Base-by-base conservation (phyloP, 208 protist genomes). In the Kentomonas sorsogonicus region DNA sequence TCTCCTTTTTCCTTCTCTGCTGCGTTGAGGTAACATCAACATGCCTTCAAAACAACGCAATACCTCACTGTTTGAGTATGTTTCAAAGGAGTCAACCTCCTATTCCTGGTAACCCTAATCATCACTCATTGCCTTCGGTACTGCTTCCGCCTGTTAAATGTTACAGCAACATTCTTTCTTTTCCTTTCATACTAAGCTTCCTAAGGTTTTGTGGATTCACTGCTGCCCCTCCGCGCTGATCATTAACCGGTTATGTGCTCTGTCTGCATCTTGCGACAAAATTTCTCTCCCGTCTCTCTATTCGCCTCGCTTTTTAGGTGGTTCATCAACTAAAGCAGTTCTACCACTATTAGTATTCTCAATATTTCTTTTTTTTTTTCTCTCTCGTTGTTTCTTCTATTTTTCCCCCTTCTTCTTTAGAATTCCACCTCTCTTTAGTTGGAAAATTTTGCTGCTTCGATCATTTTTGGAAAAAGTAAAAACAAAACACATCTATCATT, bases 321-420 rank as follows among this genome's bases (percentile, higher is more conserved):
- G 0, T 20, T 55, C 3, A 9, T 39, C 18, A 25, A 6, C 20
- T 18, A 44, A 20, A 31, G 23, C 22, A 5, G 31, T 10, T n/a
- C 46, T 38, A 30, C n/a, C 33, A 29, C 34, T 44, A 23, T 34
- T 36, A 23, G 13, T 26, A 3, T 34, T 36, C 31, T 45, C 29
- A 22, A 20, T 44, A 30, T 59, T 34, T 16, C 20, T 59, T 46
- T n/a, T 56, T 52, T 40, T 50, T 31, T 36, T 50, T 45, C 29
- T 39, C 40, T 53, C 26, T 53, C 26, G 33, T 2, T 50, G 34
- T 43, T 60, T 60, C 34, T 34, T 30, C 52, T 22, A 33, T 22
- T 52, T 27, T 54, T 57, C 55, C 36, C 39, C 55, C n/a, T 51
- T 60, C 22, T 29, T 18, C 50, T 33, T 55, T 43, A 43, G 18